A percentile compares a stretch with the other conserved stretches of the same genome.
Evolutionary conservation across 306 rosid genomes (phyloP).

Genomic region (Cicer bijugum): DNA sequence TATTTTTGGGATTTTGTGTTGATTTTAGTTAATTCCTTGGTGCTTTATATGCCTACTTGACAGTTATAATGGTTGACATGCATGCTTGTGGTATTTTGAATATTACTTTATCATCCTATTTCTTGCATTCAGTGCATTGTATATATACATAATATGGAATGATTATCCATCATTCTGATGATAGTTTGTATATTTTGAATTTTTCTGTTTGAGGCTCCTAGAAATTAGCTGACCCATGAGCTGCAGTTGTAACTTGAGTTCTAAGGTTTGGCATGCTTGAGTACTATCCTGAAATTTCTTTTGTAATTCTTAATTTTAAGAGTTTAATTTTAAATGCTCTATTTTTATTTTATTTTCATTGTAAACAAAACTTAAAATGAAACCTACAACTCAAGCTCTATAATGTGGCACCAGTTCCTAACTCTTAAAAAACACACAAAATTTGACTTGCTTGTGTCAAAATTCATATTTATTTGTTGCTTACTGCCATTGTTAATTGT

Average conservation of each 20-base stretch:
- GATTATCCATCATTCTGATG: slow-evolving; percentile 4
- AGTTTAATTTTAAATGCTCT: background rate
- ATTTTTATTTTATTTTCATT: background rate
- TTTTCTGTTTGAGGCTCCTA: background rate
- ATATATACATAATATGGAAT: background rate
- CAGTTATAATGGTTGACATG: background rate
- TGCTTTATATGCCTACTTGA: background rate
- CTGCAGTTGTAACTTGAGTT: slow-evolving; percentile 27
- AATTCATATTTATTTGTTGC: slow-evolving; percentile 14
- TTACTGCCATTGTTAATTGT: slow-evolving; percentile 30
- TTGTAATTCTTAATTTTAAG: background rate
- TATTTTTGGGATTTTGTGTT: background rate
- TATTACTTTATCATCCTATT: background rate
- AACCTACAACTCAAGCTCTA: background rate
- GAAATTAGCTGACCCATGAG: background rate
- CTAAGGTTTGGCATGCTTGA: background rate
- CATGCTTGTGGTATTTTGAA: background rate
- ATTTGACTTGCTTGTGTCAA: background rate
- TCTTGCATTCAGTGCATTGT: background rate
- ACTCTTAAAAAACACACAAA: too few relatives aligned
- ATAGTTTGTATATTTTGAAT: background rate
- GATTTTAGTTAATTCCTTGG: background rate
- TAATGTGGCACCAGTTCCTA: background rate
- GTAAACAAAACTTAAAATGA: background rate
- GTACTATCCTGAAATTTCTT: slow-evolving; percentile 19